Evolutionary conservation across 352 stramenopile genomes (phyloP), one percentile per base, ranked within the genome.

Genomic region (Phytophthora fragariaefolia): DNA sequence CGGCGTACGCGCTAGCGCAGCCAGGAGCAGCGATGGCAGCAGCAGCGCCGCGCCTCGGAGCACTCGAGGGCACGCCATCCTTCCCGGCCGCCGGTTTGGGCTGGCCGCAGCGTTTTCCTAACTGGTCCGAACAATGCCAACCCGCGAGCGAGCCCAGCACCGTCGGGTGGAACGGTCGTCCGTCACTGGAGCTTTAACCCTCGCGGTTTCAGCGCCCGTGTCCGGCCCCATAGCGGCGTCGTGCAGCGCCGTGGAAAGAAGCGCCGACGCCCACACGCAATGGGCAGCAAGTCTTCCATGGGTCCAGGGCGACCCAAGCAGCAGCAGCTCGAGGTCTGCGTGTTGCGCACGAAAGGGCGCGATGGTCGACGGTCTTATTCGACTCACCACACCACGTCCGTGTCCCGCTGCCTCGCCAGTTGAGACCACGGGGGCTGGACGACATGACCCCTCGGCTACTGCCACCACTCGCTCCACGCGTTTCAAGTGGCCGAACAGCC

Each of bases 191-290:
- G 55, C 22, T 13, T 36, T 49, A 48, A 49, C 46, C 53, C 54
- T 55, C 48, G 42, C 63, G 18, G 63, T 71, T 71, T 71, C 56
- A 71, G 63, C 43, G 24, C 23, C 46, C 66, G 59, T 34, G 57
- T 71, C 28, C 56, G 38, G 63, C 54, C 24, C 45, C n/a, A 12
- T 10, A 18, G 50, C 30, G 23, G 20, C 30, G 30, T n/a, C 50
- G 50, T 58, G 17, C 51, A 55, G 55, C 28, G 17, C 55, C 22
- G 22, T 54, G 23, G 40, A 62, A 53, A 52, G 13, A 52, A 32
- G 32, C 7, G 10, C 12, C 28, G 32, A 18, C 12, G 15, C 20
- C 54, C 32, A 49, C 45, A 56, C 32, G 57, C 42, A 48, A 27
- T 24, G 45, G 46, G 36, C 56, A 56, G 56, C 56, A 57, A 20